Percentiles rank a stretch among this genome's conserved stretches.
Conservation (phyloP, 2,329 filamentous ascomycete genomes). For the Pseudopithomyces maydicus region DNA sequence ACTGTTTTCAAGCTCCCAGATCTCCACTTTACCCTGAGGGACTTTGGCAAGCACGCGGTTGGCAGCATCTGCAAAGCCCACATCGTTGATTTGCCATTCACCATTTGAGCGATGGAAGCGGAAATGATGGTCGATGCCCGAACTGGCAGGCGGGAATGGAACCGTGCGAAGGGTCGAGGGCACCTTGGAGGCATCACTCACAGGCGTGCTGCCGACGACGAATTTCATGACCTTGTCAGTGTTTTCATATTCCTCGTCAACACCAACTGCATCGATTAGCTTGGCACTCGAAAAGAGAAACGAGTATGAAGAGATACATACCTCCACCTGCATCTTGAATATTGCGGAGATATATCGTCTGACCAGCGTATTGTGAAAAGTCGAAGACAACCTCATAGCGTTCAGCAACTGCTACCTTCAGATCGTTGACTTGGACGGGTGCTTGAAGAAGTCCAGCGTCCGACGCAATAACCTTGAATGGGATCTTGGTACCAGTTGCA, state of each 20-base stretch:
- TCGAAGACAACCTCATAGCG: constrained; percentile 64
- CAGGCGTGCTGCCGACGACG: constrained; percentile 24
- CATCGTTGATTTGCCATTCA: constrained; percentile 35
- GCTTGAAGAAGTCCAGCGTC: constrained; percentile 50
- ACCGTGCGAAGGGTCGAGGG: constrained; percentile 25
- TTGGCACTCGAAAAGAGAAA: background rate
- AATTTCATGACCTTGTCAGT: constrained; percentile 45
- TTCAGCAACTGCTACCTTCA: constrained; percentile 60
- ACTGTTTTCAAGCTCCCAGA: constrained; percentile 50
- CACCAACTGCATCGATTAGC: background rate
- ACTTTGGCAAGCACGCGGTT: constrained; percentile 39
- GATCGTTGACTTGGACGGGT: constrained; percentile 49
- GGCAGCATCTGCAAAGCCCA: constrained; percentile 28
- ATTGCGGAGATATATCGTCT: constrained; percentile 55
- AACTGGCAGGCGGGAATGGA: constrained; percentile 29
- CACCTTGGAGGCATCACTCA: constrained; percentile 20
- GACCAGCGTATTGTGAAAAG: constrained; percentile 56
- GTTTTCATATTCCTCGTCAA: constrained; percentile 31
- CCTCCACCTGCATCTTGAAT: constrained; percentile 48
- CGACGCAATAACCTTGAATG: constrained; percentile 60
- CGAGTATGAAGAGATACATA: constrained; percentile 51
- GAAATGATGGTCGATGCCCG: constrained; percentile 35
- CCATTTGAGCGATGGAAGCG: constrained; percentile 33
- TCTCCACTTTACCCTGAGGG: constrained; percentile 36
- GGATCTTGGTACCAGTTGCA: constrained; percentile 42